Evolutionary conservation across 805 yeast species (phyloP).

Genomic region (Blastobotrys robertii): DNA sequence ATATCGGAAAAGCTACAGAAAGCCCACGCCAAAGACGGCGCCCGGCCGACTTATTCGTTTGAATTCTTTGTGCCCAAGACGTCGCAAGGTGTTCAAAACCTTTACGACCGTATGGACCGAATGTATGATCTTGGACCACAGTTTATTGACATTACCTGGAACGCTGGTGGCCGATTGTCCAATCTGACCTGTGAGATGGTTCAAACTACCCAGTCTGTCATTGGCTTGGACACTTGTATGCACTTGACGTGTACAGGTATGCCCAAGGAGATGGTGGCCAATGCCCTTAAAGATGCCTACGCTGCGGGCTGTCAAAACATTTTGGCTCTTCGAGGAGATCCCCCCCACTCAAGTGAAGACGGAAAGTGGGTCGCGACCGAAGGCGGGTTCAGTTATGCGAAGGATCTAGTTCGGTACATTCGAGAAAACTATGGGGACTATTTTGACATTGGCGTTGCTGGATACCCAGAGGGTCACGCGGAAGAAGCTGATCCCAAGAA

Average conservation of each 20-base stretch:
- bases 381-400: slow-evolving; percentile 83
- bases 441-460: slow-evolving; percentile 94
- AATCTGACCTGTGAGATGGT: slow-evolving; percentile 86
- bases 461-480: slow-evolving; percentile 95
- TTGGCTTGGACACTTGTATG: slow-evolving; percentile 95
- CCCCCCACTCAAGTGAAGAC: slow-evolving; percentile 48
- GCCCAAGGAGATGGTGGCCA: slow-evolving; percentile 71
- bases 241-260: slow-evolving; percentile 95
- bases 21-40: slow-evolving; percentile 27
- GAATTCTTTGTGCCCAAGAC: slow-evolving; percentile 98
- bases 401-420: slow-evolving; percentile 74
- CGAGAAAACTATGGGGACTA: slow-evolving; percentile 70
- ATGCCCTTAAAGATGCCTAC: slow-evolving; percentile 77
- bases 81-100: slow-evolving; percentile 89
- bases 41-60: slow-evolving; percentile 74
- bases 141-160: slow-evolving; percentile 96
- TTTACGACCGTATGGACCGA: slow-evolving; percentile 94
- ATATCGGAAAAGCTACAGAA: slow-evolving; percentile 36
- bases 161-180: slow-evolving; percentile 89
- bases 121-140: slow-evolving; percentile 89
- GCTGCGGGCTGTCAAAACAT: slow-evolving; percentile 92
- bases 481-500: slow-evolving; percentile 56
- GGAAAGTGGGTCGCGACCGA: slow-evolving; percentile 35
- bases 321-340: slow-evolving; percentile 91
- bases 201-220: slow-evolving; percentile 76